Base-by-base conservation (phyloP, 352 stramenopile genomes). In the Globisporangium polare region DNA sequence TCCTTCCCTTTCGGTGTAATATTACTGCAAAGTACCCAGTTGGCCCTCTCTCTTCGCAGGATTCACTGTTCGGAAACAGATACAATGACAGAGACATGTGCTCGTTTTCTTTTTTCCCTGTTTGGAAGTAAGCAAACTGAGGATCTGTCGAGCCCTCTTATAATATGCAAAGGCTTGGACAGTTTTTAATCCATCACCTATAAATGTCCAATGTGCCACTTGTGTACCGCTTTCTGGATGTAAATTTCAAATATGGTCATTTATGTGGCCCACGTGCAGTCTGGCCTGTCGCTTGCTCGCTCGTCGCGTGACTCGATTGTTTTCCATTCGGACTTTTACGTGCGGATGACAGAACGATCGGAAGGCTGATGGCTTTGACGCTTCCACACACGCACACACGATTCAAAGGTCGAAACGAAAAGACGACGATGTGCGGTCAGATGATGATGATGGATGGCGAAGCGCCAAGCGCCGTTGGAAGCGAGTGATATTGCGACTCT, bases 281-380 rank as follows among this genome's bases (percentile, higher is more conserved):
- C 15, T 45, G n/a, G 3, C 52, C 33, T 58, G 52, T 58, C 52
- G 52, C 52, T 29, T 49, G 53, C 31, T 31, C 33, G 52, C 12
- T 39, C 33, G 15, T 7, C n/a, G 45, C 18, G 17, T 41, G 41
- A 18, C 26, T 54, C 13, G 6, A 20, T 33, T 33, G 8, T 33
- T 33, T 39, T n/a, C 6, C 26, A 39, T 20, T 53, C 26, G 29
- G 46, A 52, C 51, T 39, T 33, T 33, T 33, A 33, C 29, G 29
- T 33, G 51, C 6, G 17, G n/a, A 18, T 45, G 7, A 5, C 22
- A 53, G 24, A 52, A 53, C 43, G 26, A 51, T 51, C 45, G 45
- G 27, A 51, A n/a, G n/a, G n/a, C n/a, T n/a, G n/a, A n/a, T n/a
- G n/a, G n/a, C n/a, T n/a, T n/a, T n/a, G n/a, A n/a, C n/a, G n/a